Base-by-base conservation (phyloP, 108 stramenopile genomes). In the Conticribra weissflogii region DNA sequence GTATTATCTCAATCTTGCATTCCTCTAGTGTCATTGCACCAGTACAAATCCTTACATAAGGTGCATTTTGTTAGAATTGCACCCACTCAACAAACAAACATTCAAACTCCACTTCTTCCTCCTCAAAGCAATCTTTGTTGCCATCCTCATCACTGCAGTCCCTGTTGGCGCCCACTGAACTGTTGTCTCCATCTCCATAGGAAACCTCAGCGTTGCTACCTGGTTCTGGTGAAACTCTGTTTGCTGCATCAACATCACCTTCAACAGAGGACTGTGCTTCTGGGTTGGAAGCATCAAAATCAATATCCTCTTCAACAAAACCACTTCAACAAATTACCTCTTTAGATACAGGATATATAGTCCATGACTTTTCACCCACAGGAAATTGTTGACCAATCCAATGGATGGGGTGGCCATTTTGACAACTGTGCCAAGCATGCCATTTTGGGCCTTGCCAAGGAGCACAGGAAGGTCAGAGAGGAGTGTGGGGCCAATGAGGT, bases 151-250 rank as follows among this genome's bases (percentile, higher is more conserved):
- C 29, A 76, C 76, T 31, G 88, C 90, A 9, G 88, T 94, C 3
- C 89, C 88, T 24, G 83, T 89, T 56, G 93, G 93, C 9, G 93
- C 93, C 14, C 93, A 94, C 58, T 87, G 88, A 31, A 91, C 88
- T 5, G 90, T 94, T 22, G 84, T 94, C 5, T 80, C 82, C 48
- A 83, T 94, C 24, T 85, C 90, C 23, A 62, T 94, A 33, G 89
- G 79, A 3, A 94, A 94, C 69, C 79, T 94, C 19, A 61, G 90
- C 34, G 76, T 71, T 0, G 88, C 91, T 9, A 90, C 90, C 14
- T 91, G 90, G 88, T 91, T 94, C 63, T 94, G 93, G 93, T 94
- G 91, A 75, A 94, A 94, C 55, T 82, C 84, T 63, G 93, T 94
- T 14, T 82, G 93, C 54, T 86, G 83, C 8, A 90, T 94, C 15